Base-by-base conservation (phyloP, 1,139 yeast species). In the Geotrichum restrictum region DNA sequence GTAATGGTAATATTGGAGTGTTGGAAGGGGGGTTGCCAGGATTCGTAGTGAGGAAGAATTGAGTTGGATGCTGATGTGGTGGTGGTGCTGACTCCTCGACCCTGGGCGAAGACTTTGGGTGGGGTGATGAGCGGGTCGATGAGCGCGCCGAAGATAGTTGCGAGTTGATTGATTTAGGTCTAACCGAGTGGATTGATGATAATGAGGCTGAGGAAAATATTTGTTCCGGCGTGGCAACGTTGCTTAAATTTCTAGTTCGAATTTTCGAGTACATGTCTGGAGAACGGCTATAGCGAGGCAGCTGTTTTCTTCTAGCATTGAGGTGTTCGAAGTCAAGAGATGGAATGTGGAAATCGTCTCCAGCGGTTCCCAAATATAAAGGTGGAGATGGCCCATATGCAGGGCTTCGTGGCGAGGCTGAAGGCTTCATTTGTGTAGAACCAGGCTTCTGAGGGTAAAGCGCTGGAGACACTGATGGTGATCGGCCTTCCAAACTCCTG, bases 211-310 rank as follows among this genome's bases (percentile, higher is more conserved):
- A 41, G 3, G 40, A 31, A 33, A 47, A 47, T 2, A 47, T 39
- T 14, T 47, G 45, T 6, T 47, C 32, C 5, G 50, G 50, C 13
- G 50, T 47, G n/a, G 50, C 50, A 21, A 47, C 50, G 13, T 47
- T 40, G 16, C 44, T 40, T 24, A 8, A 5, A 24, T 22, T 33
- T 39, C 2, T 24, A 22, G n/a, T n/a, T n/a, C 50, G 50, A 8
- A 29, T 16, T n/a, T 33, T 47, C 14, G 36, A 11, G n/a, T 21
- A 22, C 18, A 8, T 10, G 5, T n/a, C 36, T 29, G 24, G 41
- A n/a, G 37, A 10, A 7, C 8, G 32, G 21, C 29, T 24, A 24
- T 24, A 24, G 5, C 29, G 29, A n/a, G 38, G 27, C 18, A 18
- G 45, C 29, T n/a, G n/a, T n/a, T 32, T 24, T 16, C 33, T 32